These are phyloP conservation scores for Alternaria sp. DNA, from an alignment of 2,329 filamentous ascomycete species.

Conservation along the genomic window DNA sequence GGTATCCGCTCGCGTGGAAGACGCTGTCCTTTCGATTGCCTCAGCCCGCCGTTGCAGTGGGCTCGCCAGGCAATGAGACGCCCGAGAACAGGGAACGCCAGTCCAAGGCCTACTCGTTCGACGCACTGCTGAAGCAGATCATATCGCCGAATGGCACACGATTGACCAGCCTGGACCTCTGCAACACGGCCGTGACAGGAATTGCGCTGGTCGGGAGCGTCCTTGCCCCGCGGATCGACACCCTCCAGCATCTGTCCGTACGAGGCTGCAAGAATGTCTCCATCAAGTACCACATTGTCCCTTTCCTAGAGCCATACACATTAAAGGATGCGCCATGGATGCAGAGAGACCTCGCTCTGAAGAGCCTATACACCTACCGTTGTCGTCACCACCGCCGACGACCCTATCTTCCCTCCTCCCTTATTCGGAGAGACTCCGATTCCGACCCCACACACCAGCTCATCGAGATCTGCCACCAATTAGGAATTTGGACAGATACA, in stretches of 20 bases:
- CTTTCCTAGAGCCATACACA: conserved; percentile 59
- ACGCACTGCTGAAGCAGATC: conserved; percentile 65
- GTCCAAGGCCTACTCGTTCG: conserved; percentile 66
- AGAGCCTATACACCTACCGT: conserved; percentile 69
- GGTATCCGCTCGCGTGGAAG: conserved; percentile 69
- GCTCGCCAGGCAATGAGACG: conserved; percentile 52
- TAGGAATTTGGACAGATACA: conserved; percentile 69
- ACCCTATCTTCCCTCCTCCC: conserved; percentile 66
- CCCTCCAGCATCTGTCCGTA: conserved; percentile 67
- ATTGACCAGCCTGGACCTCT: conserved; percentile 65
- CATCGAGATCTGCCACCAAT: conserved; percentile 65
- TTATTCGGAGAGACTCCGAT: conserved; percentile 66
- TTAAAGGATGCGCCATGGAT: conserved; percentile 54
- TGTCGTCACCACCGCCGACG: conserved; percentile 69
- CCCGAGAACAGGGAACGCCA: conserved; percentile 56
- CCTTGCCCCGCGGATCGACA: conserved; percentile 62
- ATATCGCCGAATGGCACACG: conserved; percentile 65
- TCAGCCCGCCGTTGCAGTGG: conserved; percentile 49
- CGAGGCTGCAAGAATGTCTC: conserved; percentile 72
- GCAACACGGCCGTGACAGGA: conserved; percentile 69
- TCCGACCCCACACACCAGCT: conserved; percentile 69
- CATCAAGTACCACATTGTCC: conserved; percentile 70
- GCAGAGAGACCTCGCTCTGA: conserved; percentile 61
- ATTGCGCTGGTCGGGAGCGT: conserved; percentile 65
- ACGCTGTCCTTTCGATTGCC: conserved; percentile 67